Conservation (phyloP, 371 early-diverging fungal species). For the Mycotypha africana region DNA sequence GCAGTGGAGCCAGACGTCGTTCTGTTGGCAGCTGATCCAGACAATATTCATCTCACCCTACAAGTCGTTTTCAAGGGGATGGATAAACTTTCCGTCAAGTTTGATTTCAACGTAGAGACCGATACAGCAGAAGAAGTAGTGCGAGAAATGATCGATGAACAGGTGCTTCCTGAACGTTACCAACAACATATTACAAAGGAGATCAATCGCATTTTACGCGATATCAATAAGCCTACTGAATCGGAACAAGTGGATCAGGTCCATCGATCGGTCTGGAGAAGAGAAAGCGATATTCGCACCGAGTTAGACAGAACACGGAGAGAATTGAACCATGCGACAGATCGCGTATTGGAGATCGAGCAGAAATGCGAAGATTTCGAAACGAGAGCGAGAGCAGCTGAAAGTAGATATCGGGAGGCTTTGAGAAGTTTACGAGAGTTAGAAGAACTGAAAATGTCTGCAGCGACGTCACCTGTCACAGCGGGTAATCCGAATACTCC, state of each 20-base stretch:
- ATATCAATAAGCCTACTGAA: constrained; percentile 42
- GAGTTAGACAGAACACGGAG: constrained; percentile 32
- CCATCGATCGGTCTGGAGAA: constrained; percentile 41
- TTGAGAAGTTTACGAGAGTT: constrained; percentile 24
- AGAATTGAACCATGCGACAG: constrained; percentile 28
- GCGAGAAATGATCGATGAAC: constrained; percentile 74
- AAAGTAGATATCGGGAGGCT: constrained; percentile 28
- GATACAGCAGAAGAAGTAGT: constrained; percentile 82
- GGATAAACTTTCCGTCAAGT: constrained; percentile 68
- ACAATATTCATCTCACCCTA: constrained; percentile 52
- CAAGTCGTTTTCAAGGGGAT: constrained; percentile 70
- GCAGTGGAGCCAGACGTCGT: constrained; percentile 60
- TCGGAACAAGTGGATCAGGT: constrained; percentile 35
- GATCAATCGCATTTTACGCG: constrained; percentile 70
- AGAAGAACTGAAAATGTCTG: constrained; percentile 10
- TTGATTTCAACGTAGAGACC: constrained; percentile 68
- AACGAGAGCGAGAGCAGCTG: constrained; percentile 29
- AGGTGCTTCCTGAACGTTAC: constrained; percentile 59
- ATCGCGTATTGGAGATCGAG: constrained; percentile 27
- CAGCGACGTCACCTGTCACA: background rate
- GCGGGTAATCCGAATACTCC: too few species aligned
- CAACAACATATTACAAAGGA: constrained; percentile 67
- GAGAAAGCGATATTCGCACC: constrained; percentile 39
- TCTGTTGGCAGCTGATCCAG: constrained; percentile 44
- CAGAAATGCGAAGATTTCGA: constrained; percentile 34